These are phyloP conservation scores for Trichomonas vaginalis DNA, from an alignment of 208 protist genomes.

Conservation along the genomic window DNA sequence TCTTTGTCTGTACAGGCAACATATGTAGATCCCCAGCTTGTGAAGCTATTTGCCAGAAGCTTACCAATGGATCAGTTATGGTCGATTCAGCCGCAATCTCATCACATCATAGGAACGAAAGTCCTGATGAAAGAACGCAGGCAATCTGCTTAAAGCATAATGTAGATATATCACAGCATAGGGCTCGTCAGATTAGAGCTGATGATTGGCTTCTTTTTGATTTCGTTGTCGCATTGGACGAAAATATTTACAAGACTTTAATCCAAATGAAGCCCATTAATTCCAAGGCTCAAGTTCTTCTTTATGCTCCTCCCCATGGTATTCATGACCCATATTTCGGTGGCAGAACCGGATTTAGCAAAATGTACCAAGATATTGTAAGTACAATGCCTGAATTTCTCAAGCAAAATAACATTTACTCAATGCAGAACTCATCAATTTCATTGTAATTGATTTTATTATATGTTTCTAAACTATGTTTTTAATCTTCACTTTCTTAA, in stretches of 20 bases:
- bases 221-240: background rate
- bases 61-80: background rate
- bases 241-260: background rate
- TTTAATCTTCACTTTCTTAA: too few species aligned
- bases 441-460: background rate
- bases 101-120: background rate
- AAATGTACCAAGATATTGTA: background rate
- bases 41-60: background rate
- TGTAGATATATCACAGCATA: background rate
- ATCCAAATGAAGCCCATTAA: background rate
- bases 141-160: background rate
- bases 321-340: slow-evolving; percentile 3
- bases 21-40: background rate
- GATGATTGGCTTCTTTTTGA: background rate
- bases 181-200: background rate
- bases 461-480: too few species aligned
- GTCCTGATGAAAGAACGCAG: background rate
- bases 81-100: background rate
- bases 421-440: background rate
- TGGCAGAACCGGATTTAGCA: background rate
- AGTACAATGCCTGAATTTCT: background rate
- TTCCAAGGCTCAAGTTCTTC: background rate
- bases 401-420: background rate
- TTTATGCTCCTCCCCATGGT: background rate
- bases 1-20: background rate